Evolutionary conservation across 208 protist species (phyloP), one percentile per base, ranked within the genome.

Genomic region (Acanthamoeba lenticulata): DNA sequence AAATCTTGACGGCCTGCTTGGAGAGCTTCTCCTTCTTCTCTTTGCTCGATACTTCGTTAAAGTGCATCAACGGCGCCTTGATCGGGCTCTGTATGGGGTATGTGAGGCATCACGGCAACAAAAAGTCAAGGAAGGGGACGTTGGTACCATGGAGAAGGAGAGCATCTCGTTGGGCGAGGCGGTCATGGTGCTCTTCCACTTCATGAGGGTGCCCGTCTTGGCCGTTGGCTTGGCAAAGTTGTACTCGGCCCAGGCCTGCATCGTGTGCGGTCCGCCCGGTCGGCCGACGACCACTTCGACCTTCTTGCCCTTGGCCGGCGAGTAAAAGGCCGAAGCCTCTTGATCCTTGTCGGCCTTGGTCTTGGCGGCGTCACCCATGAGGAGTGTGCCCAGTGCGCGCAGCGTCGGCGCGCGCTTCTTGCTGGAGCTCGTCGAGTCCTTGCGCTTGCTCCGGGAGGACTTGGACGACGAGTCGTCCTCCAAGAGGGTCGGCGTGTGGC

Each of bases 21-120:
- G 0, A 7, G 3, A 77, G n/a, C 42, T 67, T 77, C 60, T 67
- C 60, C 9, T 38, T 67, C 60, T 67, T 67, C 7, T 67, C 60
- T 15, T 67, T 67, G 60, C 60, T 67, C 2, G 60, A 67, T 29
- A 67, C 60, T 47, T 74, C 38, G 32, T 77, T 74, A 21, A 47
- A 45, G 13, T 29, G 29, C 24, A 74, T 19, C 27, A 92, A 29
- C 40, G 88, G 40, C 9, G 29, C 4, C 24, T 77, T 92, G 62
- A 92, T 92, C 27, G 88, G 88, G 36, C 88, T 92, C 88, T 92
- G 86, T 69, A 27, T 44, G 49, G 27, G 9, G 2, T 60, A 7
- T 86, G 65, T 86, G 19, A 17, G 29, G 9, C 19, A 38, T 13
- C 27, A 11, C 19, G 77, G 27, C 29, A 34, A 86, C 29, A 21